These are phyloP conservation scores for Acacia concinna DNA, from an alignment of 331 rosid species.

Conservation along the genomic window DNA sequence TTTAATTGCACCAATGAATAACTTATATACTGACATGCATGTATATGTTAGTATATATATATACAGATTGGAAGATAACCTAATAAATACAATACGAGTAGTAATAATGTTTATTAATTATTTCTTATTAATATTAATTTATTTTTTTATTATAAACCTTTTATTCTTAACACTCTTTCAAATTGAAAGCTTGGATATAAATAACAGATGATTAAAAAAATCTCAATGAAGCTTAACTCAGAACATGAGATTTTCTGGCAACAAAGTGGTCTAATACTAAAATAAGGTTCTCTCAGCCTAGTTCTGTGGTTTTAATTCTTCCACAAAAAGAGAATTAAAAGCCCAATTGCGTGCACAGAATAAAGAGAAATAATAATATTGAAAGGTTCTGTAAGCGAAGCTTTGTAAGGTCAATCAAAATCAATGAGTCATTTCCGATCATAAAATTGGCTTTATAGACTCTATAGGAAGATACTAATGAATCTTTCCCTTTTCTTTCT, in stretches of 20 bases:
- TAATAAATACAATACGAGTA: no score
- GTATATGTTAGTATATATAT: no score
- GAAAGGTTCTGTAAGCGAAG: background rate
- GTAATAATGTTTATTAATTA: no score
- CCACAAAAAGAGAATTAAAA: background rate
- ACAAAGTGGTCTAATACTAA: background rate
- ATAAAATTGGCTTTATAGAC: slow-evolving; percentile 7
- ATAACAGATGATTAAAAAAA: no score
- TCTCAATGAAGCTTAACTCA: no score
- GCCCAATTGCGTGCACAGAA: background rate
- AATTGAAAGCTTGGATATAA: no score
- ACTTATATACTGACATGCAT: no score
- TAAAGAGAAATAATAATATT: background rate
- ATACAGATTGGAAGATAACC: no score
- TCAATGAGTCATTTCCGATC: background rate
- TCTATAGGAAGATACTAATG: slow-evolving; percentile 7
- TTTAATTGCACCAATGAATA: no score
- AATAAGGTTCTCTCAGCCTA: background rate
- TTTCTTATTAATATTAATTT: no score
- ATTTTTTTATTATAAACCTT: no score
- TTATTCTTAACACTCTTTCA: no score
- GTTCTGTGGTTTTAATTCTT: background rate
- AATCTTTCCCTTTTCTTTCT: background rate
- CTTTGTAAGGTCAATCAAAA: slow-evolving; percentile 12
- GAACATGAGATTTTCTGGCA: background rate